These are phyloP conservation scores for Oryza longistaminata DNA, from an alignment of 176 grass and related monocot species.

Conservation along the genomic window DNA sequence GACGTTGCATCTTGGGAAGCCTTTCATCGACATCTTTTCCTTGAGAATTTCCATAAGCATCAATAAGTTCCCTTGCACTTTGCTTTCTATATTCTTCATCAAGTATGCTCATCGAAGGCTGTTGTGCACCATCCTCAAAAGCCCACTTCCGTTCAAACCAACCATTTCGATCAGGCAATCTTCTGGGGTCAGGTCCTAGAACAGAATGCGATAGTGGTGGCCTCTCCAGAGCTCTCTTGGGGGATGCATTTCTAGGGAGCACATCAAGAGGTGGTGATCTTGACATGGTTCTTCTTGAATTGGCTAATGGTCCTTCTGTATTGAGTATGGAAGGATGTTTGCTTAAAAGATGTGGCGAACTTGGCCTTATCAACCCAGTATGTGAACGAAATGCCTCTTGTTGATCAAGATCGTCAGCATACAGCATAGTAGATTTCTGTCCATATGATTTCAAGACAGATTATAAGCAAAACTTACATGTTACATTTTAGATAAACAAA, in stretches of 20 bases:
- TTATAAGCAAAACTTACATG: constrained; percentile 28
- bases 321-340: too few species aligned
- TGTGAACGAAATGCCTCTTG: constrained; percentile 43
- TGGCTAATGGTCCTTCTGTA: constrained; percentile 23
- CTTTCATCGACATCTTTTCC: constrained; percentile 60
- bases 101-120: constrained; percentile 41
- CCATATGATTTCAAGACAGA: constrained; percentile 38
- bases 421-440: constrained; percentile 48
- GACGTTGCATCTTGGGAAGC: constrained; percentile 67
- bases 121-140: constrained; percentile 42
- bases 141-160: constrained; percentile 38
- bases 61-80: constrained; percentile 89
- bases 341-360: too few species aligned
- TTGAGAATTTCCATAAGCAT: constrained; percentile 92
- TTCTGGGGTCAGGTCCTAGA: constrained; percentile 48
- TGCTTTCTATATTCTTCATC: constrained; percentile 72
- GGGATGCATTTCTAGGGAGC: constrained; percentile 43
- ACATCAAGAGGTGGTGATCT: constrained; percentile 68
- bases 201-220: constrained; percentile 51
- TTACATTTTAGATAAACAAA: constrained; percentile 1
- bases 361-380: constrained; percentile 4
- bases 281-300: constrained; percentile 62
- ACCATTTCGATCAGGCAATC: constrained; percentile 52
- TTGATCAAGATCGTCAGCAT: constrained; percentile 59
- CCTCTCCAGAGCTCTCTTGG: constrained; percentile 53